phyloP scores from a whole-genome alignment of 1,284 basidiomycete genomes.

The Tylopilus sp. region DNA sequence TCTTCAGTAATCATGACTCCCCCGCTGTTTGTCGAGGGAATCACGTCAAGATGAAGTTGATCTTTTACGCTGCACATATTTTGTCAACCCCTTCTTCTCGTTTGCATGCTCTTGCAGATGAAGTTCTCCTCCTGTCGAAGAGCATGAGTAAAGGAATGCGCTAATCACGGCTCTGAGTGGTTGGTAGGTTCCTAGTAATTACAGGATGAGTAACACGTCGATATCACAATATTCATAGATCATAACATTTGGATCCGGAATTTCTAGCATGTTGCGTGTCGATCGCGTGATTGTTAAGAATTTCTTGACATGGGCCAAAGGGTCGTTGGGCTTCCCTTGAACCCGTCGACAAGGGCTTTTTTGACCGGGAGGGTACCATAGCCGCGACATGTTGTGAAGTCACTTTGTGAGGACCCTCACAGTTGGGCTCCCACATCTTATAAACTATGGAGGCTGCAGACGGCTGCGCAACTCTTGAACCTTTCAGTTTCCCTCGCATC shows the following conservation, averaged over 20 bases:
- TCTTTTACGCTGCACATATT: constrained; percentile 55
- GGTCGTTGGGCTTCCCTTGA: too few relatives aligned
- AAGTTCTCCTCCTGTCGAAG: constrained; percentile 44
- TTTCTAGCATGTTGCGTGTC: too few relatives aligned
- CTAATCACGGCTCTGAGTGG: neutral
- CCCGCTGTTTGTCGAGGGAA: constrained; percentile 15
- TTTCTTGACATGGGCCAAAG: too few relatives aligned
- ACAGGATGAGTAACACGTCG: neutral
- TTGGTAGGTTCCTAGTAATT: constrained; percentile 15
- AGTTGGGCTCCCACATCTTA: constrained; percentile 37
- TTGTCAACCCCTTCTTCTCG: constrained; percentile 40
- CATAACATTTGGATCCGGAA: neutral
- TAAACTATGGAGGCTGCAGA: too few relatives aligned
- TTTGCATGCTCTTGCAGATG: constrained; percentile 53
- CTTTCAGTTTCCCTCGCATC: neutral
- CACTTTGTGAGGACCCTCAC: constrained; percentile 37
- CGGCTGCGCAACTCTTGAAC: too few relatives aligned
- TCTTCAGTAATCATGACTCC: constrained; percentile 30
- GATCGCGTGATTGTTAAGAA: too few relatives aligned
- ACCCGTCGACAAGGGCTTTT: too few relatives aligned
- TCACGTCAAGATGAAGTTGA: constrained; percentile 30
- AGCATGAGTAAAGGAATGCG: constrained; percentile 19
- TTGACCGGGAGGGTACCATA: constrained; percentile 36
- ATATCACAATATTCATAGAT: neutral
- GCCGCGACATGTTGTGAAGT: neutral